These are phyloP conservation scores for Saccharomyces eubayanus DNA, from an alignment of 805 yeast species.

Conservation along the genomic window DNA sequence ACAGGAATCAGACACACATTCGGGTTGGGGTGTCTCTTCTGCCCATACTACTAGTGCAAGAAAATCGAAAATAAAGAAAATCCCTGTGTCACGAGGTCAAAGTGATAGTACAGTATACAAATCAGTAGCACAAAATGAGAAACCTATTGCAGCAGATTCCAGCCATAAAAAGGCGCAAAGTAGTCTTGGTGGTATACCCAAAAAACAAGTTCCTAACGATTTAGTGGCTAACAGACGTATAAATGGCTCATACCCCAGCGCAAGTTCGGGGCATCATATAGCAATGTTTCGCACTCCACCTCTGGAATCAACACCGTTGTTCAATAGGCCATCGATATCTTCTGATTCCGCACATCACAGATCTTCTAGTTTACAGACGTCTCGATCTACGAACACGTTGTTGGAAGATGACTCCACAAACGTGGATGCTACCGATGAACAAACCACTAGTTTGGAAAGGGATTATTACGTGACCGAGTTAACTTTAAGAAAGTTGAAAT, in stretches of 20 bases:
- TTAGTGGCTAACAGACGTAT: constrained; percentile 1
- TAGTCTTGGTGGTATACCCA: constrained; percentile 1
- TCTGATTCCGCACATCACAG: constrained; percentile 2
- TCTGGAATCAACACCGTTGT: constrained; percentile 1
- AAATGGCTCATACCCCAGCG: constrained; percentile 9
- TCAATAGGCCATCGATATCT: constrained; percentile 3
- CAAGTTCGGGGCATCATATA: constrained; percentile 7
- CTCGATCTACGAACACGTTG: neutral
- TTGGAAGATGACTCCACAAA: neutral
- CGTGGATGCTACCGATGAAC: constrained; percentile 1
- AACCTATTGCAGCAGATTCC: neutral
- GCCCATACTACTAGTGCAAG: neutral
- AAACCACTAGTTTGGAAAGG: constrained; percentile 9
- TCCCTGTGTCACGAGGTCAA: constrained; percentile 16
- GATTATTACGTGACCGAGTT: constrained; percentile 28
- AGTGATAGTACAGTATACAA: constrained; percentile 24
- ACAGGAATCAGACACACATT: constrained; percentile 22
- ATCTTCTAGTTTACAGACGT: constrained; percentile 4
- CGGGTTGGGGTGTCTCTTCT: constrained; percentile 31
- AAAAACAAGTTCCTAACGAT: neutral
- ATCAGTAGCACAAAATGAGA: neutral
- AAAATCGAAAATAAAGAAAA: neutral
- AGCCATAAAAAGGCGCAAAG: constrained; percentile 13
- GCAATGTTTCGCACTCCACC: constrained; percentile 16
- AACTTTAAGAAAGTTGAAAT: constrained; percentile 34